Percentiles rank a stretch among this genome's conserved stretches.
phyloP scores from a whole-genome alignment of 352 stramenopile genomes.

The Phytophthora tentaculata region DNA sequence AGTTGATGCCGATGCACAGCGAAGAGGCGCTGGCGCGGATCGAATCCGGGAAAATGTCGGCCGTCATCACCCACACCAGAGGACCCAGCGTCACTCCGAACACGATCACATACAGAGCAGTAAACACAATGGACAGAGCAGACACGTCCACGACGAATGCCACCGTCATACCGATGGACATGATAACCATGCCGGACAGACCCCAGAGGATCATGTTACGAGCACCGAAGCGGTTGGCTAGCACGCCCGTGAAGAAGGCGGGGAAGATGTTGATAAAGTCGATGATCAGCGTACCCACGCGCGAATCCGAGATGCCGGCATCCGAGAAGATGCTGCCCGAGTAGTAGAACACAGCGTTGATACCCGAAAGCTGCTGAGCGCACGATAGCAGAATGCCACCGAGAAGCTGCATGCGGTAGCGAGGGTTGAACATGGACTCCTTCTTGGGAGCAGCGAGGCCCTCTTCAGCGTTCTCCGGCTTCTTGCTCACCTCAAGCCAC shows the following conservation, averaged over 20 bases:
- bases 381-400: conserved; percentile 51
- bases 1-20: conserved; percentile 56
- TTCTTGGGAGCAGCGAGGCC: conserved; percentile 19
- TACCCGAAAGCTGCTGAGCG: conserved; percentile 31
- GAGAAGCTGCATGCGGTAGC: conserved; percentile 58
- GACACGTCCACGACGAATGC: too few relatives aligned
- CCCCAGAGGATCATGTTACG: too few relatives aligned
- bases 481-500: conserved; percentile 39
- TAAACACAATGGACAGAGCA: too few relatives aligned
- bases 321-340: conserved; percentile 33
- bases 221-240: too few relatives aligned
- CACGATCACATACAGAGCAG: too few relatives aligned
- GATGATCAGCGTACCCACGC: conserved; percentile 30
- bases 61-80: conserved; percentile 34
- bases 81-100: conserved; percentile 6
- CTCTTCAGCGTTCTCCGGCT: conserved; percentile 14
- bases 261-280: conserved; percentile 41
- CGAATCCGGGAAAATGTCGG: conserved; percentile 35
- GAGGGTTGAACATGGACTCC: conserved; percentile 44
- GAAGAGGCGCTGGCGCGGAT: conserved; percentile 34
- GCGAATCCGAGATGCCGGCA: conserved; percentile 37
- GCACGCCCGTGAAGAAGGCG: too few relatives aligned
- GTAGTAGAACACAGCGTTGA: conserved; percentile 37
- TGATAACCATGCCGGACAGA: too few relatives aligned
- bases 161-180: too few relatives aligned